Percentiles rank a stretch among this genome's conserved stretches.
Evolutionary conservation across 2,329 filamentous ascomycete species (phyloP).

Genomic region (Venturia carpophila): DNA sequence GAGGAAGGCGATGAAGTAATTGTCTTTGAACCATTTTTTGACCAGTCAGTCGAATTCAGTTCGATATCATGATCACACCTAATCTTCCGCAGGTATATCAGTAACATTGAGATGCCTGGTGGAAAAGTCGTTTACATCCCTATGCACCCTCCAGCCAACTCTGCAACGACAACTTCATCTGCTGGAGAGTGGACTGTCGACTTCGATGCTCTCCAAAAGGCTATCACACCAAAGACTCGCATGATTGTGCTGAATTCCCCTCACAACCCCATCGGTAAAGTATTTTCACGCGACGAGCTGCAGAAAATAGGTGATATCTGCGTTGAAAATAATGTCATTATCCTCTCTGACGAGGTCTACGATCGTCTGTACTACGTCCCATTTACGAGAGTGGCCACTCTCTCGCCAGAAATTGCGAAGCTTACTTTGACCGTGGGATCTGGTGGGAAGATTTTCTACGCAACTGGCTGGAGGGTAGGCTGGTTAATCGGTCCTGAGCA

Average conservation of each 20-base stretch:
- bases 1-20: constrained; percentile 95
- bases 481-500: constrained; percentile 88
- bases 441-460: constrained; percentile 97
- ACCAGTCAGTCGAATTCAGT: constrained; percentile 55
- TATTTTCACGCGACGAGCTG: constrained; percentile 78
- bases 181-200: constrained; percentile 85
- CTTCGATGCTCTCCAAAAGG: constrained; percentile 69
- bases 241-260: constrained; percentile 91
- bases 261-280: constrained; percentile 95
- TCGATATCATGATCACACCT: not conserved
- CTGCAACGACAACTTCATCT: constrained; percentile 69
- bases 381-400: constrained; percentile 83
- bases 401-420: constrained; percentile 81
- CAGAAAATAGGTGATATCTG: constrained; percentile 79
- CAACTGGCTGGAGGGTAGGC: constrained; percentile 92
- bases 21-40: constrained; percentile 96
- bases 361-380: constrained; percentile 92
- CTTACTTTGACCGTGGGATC: constrained; percentile 91
- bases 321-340: constrained; percentile 88
- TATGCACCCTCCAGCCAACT: constrained; percentile 78
- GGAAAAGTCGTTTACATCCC: constrained; percentile 93
- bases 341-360: constrained; percentile 67
- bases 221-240: constrained; percentile 79
- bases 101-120: constrained; percentile 97
- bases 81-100: constrained; percentile 59